Conservation (phyloP, 345 rosid species). For the Moringa oleifera region DNA sequence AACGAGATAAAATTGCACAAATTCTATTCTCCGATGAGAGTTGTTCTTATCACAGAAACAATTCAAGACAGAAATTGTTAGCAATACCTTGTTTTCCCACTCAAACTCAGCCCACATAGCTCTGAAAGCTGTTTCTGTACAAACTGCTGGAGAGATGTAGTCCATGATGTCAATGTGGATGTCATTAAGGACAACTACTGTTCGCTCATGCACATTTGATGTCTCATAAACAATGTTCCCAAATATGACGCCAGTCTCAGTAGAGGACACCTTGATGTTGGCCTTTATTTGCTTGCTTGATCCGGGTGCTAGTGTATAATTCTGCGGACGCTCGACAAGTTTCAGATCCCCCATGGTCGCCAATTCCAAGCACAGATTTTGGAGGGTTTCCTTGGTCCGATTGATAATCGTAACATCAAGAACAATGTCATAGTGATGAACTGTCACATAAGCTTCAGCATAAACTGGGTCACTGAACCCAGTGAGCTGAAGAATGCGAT, state of each 20-base stretch:
- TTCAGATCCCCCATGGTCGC: conserved; percentile 99
- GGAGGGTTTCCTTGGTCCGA: conserved; percentile 96
- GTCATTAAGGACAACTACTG: conserved; percentile 89
- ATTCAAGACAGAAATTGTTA: neutral
- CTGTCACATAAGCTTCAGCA: conserved; percentile 98
- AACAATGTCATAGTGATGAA: conserved; percentile 93
- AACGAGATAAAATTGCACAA: neutral
- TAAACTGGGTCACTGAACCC: conserved; percentile 99
- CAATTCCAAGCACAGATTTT: conserved; percentile 92
- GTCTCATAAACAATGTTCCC: conserved; percentile 97
- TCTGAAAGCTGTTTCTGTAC: conserved; percentile 86
- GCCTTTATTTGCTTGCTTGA: conserved; percentile 97
- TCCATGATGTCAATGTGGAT: conserved; percentile 99
- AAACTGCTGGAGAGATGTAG: conserved; percentile 91
- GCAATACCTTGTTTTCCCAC: conserved; percentile 97
- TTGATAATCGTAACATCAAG: conserved; percentile 95
- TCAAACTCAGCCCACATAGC: conserved; percentile 99
- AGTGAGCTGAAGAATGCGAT: conserved; percentile 95
- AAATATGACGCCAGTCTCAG: conserved; percentile 96
- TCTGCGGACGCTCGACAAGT: conserved; percentile 98
- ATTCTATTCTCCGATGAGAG: neutral
- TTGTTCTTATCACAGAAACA: neutral
- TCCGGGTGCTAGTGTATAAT: conserved; percentile 90
- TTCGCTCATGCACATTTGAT: conserved; percentile 86
- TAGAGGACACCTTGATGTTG: conserved; percentile 97